Evolutionary conservation across 2,329 filamentous ascomycete species (phyloP).

Genomic region (Colletotrichum kahawae): DNA sequence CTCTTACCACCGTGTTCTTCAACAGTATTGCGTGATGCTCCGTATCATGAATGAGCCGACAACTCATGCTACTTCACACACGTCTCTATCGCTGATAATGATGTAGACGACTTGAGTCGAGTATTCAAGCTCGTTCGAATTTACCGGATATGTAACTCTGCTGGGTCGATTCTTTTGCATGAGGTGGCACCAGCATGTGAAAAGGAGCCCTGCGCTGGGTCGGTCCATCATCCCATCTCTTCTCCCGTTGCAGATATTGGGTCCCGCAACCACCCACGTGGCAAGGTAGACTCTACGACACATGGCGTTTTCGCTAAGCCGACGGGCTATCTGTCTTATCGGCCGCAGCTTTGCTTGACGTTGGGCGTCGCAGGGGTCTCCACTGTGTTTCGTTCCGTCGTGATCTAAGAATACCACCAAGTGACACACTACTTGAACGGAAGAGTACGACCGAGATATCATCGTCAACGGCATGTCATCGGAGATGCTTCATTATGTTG

Average conservation of each 20-base stretch:
- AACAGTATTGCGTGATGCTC: not conserved
- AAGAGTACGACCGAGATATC: not conserved
- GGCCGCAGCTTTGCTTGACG: not conserved
- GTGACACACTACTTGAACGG: not conserved
- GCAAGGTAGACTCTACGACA: not conserved
- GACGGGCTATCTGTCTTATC: not conserved
- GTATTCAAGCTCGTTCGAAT: not conserved
- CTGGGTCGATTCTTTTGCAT: not conserved
- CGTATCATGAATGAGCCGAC: not conserved
- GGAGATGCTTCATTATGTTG: not conserved
- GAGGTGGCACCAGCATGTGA: not conserved
- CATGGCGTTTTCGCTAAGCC: not conserved
- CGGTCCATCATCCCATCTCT: not conserved
- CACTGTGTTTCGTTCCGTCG: not conserved
- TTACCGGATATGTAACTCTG: not conserved
- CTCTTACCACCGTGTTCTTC: not conserved
- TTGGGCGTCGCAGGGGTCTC: not conserved
- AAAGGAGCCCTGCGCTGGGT: not conserved
- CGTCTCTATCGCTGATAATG: accelerated
- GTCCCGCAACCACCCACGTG: not conserved
- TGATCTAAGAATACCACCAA: not conserved
- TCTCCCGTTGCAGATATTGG: not conserved
- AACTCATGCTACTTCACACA: not conserved
- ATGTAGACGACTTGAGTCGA: not conserved
- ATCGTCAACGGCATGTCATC: no score